Evolutionary conservation across 148 eudicot genomes (phyloP).

Genomic region (Chenopodium suecicum): DNA sequence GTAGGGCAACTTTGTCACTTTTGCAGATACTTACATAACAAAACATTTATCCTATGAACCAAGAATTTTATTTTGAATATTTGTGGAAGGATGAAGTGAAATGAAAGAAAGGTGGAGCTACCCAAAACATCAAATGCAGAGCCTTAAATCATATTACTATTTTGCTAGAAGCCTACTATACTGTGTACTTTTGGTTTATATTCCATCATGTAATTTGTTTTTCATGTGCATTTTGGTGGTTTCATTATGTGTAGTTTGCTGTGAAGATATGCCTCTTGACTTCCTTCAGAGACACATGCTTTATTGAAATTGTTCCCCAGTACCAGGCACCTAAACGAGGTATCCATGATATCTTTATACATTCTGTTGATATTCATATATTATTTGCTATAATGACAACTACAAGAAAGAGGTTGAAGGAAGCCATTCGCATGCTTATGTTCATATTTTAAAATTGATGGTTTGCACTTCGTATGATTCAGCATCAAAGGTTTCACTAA

Average conservation of each 20-base stretch:
- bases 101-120: background rate
- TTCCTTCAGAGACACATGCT: slow-evolving; percentile 89
- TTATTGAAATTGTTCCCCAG: slow-evolving; percentile 75
- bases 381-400: background rate
- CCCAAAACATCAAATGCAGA: background rate
- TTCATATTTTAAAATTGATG: background rate
- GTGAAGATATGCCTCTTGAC: slow-evolving; percentile 92
- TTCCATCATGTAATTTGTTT: background rate
- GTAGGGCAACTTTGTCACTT: background rate
- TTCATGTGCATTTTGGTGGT: background rate
- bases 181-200: slow-evolving; percentile 2
- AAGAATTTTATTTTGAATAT: background rate
- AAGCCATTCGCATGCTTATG: background rate
- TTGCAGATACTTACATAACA: background rate
- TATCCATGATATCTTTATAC: slow-evolving; percentile 18
- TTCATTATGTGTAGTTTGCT: slow-evolving; percentile 57
- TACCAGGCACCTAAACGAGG: slow-evolving; percentile 68
- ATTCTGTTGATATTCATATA: background rate
- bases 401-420: background rate
- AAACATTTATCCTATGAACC: background rate
- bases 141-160: background rate
- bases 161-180: slow-evolving; percentile 7
- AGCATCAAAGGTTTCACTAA: background rate
- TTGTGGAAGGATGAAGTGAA: background rate
- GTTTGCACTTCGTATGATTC: background rate